Evolutionary conservation across 2,329 filamentous ascomycete species (phyloP).

Genomic region (Colletotrichum sojae): DNA sequence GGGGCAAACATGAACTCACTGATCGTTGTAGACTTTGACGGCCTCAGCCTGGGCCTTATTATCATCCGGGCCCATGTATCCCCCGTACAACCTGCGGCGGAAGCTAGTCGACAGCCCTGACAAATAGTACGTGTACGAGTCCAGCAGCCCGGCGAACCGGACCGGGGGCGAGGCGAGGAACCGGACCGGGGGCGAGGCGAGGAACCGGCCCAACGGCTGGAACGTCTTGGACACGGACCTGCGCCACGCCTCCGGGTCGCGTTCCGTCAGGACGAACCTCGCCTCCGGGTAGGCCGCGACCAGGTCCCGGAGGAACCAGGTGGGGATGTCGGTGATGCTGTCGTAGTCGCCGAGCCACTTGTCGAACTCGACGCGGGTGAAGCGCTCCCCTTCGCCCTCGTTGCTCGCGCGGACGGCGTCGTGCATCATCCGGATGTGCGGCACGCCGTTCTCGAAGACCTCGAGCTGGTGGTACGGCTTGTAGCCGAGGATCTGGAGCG

Average conservation of each 20-base stretch:
- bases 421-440: slow-evolving; percentile 46
- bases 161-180: slow-evolving; percentile 14
- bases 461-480: slow-evolving; percentile 55
- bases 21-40: slow-evolving; percentile 21
- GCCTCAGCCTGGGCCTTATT: slow-evolving; percentile 9
- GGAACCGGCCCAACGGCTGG: slow-evolving; percentile 21
- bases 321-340: slow-evolving; percentile 40
- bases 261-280: slow-evolving; percentile 53
- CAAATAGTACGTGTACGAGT: slow-evolving; percentile 27
- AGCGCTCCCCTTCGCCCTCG: slow-evolving; percentile 47
- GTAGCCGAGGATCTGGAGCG: slow-evolving; percentile 53
- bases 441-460: slow-evolving; percentile 43
- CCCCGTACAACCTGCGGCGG: slow-evolving; percentile 7
- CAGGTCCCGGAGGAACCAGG: slow-evolving; percentile 49
- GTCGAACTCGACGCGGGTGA: slow-evolving; percentile 54
- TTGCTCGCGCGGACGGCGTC: slow-evolving; percentile 51
- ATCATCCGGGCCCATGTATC: background rate
- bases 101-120: slow-evolving; percentile 4
- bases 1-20: slow-evolving; percentile 7
- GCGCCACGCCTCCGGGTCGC: slow-evolving; percentile 51
- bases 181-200: slow-evolving; percentile 8
- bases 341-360: slow-evolving; percentile 56
- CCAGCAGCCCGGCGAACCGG: background rate
- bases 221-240: slow-evolving; percentile 48
- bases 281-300: slow-evolving; percentile 52